These are phyloP conservation scores for Penicillium nucicola DNA, from an alignment of 495 filamentous ascomycete species.

Conservation along the genomic window DNA sequence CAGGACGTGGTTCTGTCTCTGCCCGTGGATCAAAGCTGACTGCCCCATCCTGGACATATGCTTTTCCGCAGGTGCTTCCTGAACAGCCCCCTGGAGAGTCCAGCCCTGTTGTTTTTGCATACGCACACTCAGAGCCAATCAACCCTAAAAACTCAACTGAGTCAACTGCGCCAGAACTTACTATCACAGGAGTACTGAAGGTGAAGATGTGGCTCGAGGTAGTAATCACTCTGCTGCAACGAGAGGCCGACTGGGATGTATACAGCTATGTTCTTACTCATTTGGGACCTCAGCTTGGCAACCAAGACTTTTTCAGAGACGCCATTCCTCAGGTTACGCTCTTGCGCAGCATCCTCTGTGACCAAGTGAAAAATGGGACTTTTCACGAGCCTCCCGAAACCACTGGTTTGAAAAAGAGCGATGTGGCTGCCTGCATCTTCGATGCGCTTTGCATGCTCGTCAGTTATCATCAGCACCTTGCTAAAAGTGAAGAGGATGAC, in stretches of 20 bases:
- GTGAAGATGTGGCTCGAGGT: slow-evolving; percentile 74
- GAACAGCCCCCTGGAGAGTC: slow-evolving; percentile 47
- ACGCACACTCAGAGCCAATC: slow-evolving; percentile 18
- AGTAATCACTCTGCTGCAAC: slow-evolving; percentile 68
- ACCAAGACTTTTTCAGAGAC: slow-evolving; percentile 77
- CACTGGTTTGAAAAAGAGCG: slow-evolving; percentile 77
- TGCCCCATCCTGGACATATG: slow-evolving; percentile 55
- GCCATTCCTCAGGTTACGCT: slow-evolving; percentile 70
- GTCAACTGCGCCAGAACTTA: slow-evolving; percentile 9
- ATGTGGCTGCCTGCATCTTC: slow-evolving; percentile 85
- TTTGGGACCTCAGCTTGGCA: slow-evolving; percentile 82
- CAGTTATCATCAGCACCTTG: slow-evolving; percentile 81
- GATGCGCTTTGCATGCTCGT: slow-evolving; percentile 79
- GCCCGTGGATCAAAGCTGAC: slow-evolving; percentile 41
- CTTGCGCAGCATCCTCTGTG: slow-evolving; percentile 73
- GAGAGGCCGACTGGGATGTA: slow-evolving; percentile 86
- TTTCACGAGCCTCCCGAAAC: slow-evolving; percentile 72
- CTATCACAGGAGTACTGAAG: slow-evolving; percentile 45
- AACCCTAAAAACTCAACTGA: not conserved
- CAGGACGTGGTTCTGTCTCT: slow-evolving; percentile 29
- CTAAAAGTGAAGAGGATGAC: slow-evolving; percentile 82
- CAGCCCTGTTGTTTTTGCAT: slow-evolving; percentile 44
- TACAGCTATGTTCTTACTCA: slow-evolving; percentile 89
- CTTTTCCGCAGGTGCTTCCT: slow-evolving; percentile 47
- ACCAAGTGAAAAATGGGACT: slow-evolving; percentile 69